phyloP scores from a whole-genome alignment of 305 asterid genomes.

The Fraxinus dipetala region DNA sequence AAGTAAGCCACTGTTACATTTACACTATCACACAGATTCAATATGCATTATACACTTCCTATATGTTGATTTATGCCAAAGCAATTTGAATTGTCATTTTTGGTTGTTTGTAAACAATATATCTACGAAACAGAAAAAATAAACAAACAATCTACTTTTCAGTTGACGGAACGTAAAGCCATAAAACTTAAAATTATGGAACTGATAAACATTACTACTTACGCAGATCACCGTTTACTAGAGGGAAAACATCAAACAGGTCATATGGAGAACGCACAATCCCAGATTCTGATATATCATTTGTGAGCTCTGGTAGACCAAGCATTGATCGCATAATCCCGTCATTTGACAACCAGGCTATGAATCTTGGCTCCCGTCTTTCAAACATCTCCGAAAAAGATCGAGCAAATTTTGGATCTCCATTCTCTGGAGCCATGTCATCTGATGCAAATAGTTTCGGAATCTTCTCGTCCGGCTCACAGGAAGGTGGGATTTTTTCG shows the following conservation, averaged over 20 bases:
- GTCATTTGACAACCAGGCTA: constrained; percentile 43
- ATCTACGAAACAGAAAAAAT: background rate
- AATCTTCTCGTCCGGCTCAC: constrained; percentile 55
- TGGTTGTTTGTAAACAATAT: background rate
- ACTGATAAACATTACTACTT: constrained; percentile 14
- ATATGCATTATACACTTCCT: background rate
- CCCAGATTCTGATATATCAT: constrained; percentile 73
- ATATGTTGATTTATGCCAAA: background rate
- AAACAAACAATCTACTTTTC: background rate
- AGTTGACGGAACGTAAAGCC: background rate
- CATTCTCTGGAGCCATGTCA: constrained; percentile 47
- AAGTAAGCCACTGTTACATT: constrained; percentile 38
- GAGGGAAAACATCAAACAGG: constrained; percentile 48
- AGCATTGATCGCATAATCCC: constrained; percentile 41
- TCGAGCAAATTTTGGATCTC: constrained; percentile 64
- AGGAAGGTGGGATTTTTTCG: constrained; percentile 54
- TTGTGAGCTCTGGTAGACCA: constrained; percentile 65
- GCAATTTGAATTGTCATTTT: background rate
- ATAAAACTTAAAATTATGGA: background rate
- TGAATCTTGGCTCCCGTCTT: constrained; percentile 44
- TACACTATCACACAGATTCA: background rate
- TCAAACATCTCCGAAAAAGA: constrained; percentile 71
- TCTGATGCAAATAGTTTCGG: constrained; percentile 52
- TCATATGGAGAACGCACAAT: constrained; percentile 56
- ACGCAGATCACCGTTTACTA: constrained; percentile 75